phyloP scores from a whole-genome alignment of 768 basidiomycete species.

The Rhizopogon sp. region DNA sequence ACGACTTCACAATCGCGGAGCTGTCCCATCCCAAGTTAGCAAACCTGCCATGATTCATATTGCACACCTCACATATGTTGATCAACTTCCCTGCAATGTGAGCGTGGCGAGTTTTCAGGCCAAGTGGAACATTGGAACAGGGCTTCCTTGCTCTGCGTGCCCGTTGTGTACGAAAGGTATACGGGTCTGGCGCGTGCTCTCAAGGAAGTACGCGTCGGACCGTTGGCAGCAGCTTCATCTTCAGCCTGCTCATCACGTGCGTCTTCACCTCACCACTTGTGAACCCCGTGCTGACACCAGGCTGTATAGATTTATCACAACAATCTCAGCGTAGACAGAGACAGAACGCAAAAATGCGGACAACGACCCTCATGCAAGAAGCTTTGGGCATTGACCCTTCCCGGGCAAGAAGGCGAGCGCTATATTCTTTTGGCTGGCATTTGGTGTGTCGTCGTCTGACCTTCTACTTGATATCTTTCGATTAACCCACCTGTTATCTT shows the following conservation, averaged over 20 bases:
- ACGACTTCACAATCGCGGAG: no score
- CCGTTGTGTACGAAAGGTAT: slow-evolving; percentile 79
- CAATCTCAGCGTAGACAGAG: slow-evolving; percentile 68
- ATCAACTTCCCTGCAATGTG: no score
- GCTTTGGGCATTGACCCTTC: slow-evolving; percentile 57
- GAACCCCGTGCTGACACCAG: slow-evolving; percentile 11
- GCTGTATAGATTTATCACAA: slow-evolving; percentile 41
- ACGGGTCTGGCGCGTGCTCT: slow-evolving; percentile 66
- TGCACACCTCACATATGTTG: no score
- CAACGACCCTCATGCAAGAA: slow-evolving; percentile 72
- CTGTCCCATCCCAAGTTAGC: no score
- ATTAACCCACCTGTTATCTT: no score
- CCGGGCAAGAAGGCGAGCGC: slow-evolving; percentile 89
- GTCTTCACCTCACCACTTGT: slow-evolving; percentile 26
- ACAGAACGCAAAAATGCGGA: slow-evolving; percentile 82
- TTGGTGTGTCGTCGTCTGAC: no score
- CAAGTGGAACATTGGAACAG: no score
- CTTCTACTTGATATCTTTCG: no score
- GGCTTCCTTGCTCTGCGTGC: slow-evolving; percentile 55
- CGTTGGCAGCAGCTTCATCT: slow-evolving; percentile 58
- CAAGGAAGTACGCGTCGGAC: slow-evolving; percentile 68
- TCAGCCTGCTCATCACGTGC: slow-evolving; percentile 73
- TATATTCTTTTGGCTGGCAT: slow-evolving; percentile 25
- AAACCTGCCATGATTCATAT: no score
- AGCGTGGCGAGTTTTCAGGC: no score